Evolutionary conservation across 1,139 yeast species (phyloP).

Genomic region (Casaregolazyma suthepensis): DNA sequence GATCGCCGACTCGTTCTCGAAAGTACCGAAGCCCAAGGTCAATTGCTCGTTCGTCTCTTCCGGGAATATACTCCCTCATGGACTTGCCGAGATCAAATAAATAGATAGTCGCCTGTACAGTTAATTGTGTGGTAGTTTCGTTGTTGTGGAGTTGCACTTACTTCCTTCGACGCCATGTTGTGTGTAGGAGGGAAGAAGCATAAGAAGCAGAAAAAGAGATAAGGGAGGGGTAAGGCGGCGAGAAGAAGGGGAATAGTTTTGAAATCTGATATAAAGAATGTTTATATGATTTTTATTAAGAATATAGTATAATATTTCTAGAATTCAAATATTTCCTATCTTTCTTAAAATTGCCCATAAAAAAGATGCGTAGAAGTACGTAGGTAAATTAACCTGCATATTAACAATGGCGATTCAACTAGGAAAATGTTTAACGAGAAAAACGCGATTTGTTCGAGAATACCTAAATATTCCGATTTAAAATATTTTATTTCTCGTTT

Average conservation of each 20-base stretch:
- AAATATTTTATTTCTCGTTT: background rate
- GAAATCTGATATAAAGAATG: background rate
- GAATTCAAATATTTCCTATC: background rate
- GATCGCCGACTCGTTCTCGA: conserved; percentile 39
- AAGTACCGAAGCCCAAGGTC: conserved; percentile 40
- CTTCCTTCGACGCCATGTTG: conserved; percentile 36
- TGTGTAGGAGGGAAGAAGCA: background rate
- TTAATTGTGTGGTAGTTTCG: background rate
- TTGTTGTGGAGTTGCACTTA: conserved; percentile 12
- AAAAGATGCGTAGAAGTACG: background rate
- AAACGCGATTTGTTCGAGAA: background rate
- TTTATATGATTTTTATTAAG: background rate
- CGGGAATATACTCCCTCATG: conserved; percentile 34
- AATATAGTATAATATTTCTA: background rate
- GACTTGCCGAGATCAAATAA: conserved; percentile 47
- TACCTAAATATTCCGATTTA: background rate
- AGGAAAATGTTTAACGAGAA: background rate
- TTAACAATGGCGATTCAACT: background rate
- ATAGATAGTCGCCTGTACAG: conserved; percentile 41
- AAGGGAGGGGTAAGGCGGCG: background rate
- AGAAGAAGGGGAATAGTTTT: background rate
- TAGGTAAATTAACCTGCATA: background rate
- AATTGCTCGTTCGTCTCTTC: conserved; percentile 30
- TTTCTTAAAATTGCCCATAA: background rate
- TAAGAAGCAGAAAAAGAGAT: background rate